Percentiles rank a stretch among this genome's conserved stretches.
These are phyloP conservation scores for Cercospora zeina DNA, from an alignment of 2,329 filamentous ascomycete species.

Conservation along the genomic window DNA sequence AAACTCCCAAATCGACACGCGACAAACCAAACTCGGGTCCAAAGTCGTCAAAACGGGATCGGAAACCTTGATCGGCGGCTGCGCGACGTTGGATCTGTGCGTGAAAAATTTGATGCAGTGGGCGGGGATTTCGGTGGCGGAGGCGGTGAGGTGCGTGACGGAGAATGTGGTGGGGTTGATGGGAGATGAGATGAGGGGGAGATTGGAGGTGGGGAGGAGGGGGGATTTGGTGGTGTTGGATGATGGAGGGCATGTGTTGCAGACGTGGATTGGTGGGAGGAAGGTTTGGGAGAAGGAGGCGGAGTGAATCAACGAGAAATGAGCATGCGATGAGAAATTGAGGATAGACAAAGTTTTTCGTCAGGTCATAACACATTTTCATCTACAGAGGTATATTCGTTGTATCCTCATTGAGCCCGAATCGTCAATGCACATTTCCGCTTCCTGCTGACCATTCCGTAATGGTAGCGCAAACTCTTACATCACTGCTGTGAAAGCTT, in stretches of 20 bases:
- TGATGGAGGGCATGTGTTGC: constrained; percentile 49
- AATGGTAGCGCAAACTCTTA: not conserved
- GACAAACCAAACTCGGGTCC: constrained; percentile 53
- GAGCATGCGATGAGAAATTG: not conserved
- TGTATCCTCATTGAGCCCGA: not conserved
- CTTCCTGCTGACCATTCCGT: not conserved
- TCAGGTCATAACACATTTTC: constrained; percentile 11
- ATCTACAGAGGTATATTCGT: constrained; percentile 9
- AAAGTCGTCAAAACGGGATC: constrained; percentile 55
- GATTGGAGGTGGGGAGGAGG: constrained; percentile 48
- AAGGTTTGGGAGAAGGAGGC: constrained; percentile 47
- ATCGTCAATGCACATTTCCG: not conserved
- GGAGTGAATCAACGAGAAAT: no score
- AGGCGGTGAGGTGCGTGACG: constrained; percentile 53
- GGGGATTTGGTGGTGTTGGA: constrained; percentile 54
- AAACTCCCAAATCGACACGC: constrained; percentile 54
- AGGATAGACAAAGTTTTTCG: not conserved
- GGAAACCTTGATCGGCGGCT: constrained; percentile 57
- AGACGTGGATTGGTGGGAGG: constrained; percentile 54
- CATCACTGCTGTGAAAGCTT: not conserved
- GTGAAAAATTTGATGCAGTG: constrained; percentile 53
- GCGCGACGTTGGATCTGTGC: constrained; percentile 53
- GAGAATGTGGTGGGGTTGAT: constrained; percentile 55
- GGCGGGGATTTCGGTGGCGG: constrained; percentile 50
- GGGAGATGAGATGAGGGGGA: constrained; percentile 49